Evolutionary conservation across 495 filamentous ascomycete species (phyloP).

Genomic region (Xylaria flabelliformis): DNA sequence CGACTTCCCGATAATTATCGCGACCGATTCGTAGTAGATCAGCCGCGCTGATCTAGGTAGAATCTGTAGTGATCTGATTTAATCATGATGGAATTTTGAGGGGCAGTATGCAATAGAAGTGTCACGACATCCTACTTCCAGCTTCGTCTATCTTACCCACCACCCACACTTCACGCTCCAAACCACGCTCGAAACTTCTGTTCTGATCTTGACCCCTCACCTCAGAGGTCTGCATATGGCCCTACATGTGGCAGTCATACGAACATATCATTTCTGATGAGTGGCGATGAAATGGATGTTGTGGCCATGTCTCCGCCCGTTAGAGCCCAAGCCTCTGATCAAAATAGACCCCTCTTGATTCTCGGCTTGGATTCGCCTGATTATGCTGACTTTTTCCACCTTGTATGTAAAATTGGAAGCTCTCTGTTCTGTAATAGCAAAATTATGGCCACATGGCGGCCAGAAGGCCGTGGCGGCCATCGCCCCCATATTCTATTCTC

Average conservation of each 20-base stretch:
- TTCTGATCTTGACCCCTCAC: not conserved
- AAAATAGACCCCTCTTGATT: not conserved
- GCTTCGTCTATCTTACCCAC: not conserved
- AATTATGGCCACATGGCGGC: not conserved
- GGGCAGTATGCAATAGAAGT: no score
- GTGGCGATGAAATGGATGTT: not conserved
- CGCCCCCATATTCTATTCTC: conserved; percentile 1
- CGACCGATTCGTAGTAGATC: not conserved
- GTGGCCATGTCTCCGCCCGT: not conserved
- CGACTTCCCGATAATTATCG: not conserved
- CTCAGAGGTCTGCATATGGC: not conserved
- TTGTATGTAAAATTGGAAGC: not conserved
- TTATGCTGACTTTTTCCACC: no score
- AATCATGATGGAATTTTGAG: not conserved
- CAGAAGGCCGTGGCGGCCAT: not conserved
- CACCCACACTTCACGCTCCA: not conserved
- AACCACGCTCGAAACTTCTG: conserved; percentile 2
- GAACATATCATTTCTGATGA: not conserved
- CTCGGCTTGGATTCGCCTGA: not conserved
- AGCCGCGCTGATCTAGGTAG: not conserved
- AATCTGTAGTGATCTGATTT: not conserved
- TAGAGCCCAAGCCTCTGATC: not conserved
- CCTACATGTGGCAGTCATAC: not conserved
- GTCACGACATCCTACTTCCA: not conserved
- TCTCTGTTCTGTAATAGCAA: not conserved